phyloP scores from a whole-genome alignment of 208 protist genomes.

The Polymyxa betae region DNA sequence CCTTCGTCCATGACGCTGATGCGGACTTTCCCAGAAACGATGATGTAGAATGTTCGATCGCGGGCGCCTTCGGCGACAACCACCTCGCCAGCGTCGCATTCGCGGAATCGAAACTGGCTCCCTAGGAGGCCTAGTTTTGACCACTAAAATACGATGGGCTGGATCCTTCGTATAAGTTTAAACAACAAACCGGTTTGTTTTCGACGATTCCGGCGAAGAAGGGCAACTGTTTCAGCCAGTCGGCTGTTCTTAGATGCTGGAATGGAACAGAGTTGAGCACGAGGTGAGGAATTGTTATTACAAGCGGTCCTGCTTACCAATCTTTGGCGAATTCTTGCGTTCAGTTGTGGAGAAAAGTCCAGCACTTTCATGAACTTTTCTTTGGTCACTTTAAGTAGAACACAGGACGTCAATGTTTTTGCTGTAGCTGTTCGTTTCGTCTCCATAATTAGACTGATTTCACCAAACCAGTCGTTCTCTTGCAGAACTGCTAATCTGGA shows the following conservation, averaged over 20 bases:
- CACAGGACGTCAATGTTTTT: neutral
- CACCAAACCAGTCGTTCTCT: slow-evolving; percentile 35
- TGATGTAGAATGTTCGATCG: slow-evolving; percentile 38
- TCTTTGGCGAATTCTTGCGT: neutral
- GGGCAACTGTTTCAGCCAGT: slow-evolving; percentile 16
- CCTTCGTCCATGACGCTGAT: slow-evolving; percentile 6
- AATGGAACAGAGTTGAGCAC: neutral
- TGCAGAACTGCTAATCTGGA: neutral
- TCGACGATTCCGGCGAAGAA: slow-evolving; percentile 45
- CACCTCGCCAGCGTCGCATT: slow-evolving; percentile 32
- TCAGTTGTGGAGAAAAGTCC: neutral
- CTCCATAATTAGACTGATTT: slow-evolving; percentile 41
- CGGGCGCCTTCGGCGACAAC: neutral
- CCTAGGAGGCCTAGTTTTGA: slow-evolving; percentile 41
- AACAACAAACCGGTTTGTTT: slow-evolving; percentile 30
- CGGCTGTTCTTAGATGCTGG: neutral
- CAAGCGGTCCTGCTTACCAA: too few relatives aligned
- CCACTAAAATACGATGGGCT: neutral
- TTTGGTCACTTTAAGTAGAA: neutral
- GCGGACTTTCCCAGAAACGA: neutral
- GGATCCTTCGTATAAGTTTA: neutral
- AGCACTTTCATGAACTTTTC: neutral
- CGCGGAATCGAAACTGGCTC: slow-evolving; percentile 47
- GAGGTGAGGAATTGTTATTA: neutral
- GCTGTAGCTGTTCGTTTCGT: slow-evolving; percentile 28